Percentiles rank a stretch among this genome's conserved stretches.
Conservation (phyloP, 164 flowering plant genomes). For the Vitis labrusca region DNA sequence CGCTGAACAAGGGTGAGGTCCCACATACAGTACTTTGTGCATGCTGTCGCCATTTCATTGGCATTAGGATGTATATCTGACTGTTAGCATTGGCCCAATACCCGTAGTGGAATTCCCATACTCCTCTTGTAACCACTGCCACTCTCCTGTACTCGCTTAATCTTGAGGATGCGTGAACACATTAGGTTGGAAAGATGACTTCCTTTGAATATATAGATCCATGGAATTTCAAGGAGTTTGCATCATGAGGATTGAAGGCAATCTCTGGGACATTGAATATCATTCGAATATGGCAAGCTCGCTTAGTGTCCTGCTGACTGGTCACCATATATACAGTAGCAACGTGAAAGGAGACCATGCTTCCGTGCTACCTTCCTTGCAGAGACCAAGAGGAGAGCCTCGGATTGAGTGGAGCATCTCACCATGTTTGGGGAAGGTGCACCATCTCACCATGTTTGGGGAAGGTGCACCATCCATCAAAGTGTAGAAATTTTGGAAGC, state of each 20-base stretch:
- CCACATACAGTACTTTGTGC: too few species aligned
- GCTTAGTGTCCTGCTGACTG: constrained; percentile 66
- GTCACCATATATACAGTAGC: constrained; percentile 66
- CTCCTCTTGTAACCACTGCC: too few species aligned
- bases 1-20: too few species aligned
- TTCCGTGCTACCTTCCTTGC: constrained; percentile 31
- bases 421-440: too few species aligned
- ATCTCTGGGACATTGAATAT: constrained; percentile 82
- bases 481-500: constrained; percentile 31
- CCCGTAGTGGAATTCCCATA: too few species aligned
- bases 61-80: too few species aligned
- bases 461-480: constrained; percentile 20
- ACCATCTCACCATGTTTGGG: constrained; percentile 22
- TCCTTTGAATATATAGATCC: constrained; percentile 72
- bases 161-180: too few species aligned
- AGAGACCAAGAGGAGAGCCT: too few species aligned
- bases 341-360: constrained; percentile 82
- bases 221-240: constrained; percentile 51
- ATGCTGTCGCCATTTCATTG: too few species aligned
- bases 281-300: constrained; percentile 66
- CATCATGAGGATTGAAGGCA: constrained; percentile 63
- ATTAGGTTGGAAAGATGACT: constrained; percentile 48
- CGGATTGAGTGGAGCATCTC: too few species aligned
- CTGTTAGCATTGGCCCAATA: too few species aligned
- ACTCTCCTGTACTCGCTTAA: too few species aligned